Conservation (phyloP, 768 basidiomycete species). For the Tephrocybe rancida region DNA sequence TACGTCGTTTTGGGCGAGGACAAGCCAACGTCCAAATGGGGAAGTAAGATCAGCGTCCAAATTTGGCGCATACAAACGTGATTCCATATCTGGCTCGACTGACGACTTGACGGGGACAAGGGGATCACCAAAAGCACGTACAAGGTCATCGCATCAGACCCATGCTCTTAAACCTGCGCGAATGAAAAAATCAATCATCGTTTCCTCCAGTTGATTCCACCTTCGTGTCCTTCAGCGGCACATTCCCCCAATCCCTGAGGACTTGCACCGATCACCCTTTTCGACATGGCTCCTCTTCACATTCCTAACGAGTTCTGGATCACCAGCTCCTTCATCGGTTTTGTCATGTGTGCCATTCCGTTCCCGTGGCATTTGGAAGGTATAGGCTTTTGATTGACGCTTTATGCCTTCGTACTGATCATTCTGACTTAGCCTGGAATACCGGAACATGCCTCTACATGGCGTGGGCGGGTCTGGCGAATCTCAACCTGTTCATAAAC, state of each 20-base stretch:
- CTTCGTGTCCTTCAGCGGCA: slow-evolving; percentile 30
- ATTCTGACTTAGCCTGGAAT: slow-evolving; percentile 15
- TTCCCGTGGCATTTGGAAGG: slow-evolving; percentile 73
- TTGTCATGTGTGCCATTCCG: slow-evolving; percentile 60
- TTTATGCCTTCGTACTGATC: background rate
- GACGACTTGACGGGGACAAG: slow-evolving; percentile 35
- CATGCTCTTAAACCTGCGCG: slow-evolving; percentile 39
- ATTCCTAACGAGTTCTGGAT: slow-evolving; percentile 46
- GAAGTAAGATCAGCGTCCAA: slow-evolving; percentile 18
- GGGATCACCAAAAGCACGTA: slow-evolving; percentile 45
- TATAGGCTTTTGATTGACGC: slow-evolving; percentile 12
- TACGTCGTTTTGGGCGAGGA: slow-evolving; percentile 21
- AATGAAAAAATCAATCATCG: slow-evolving; percentile 13
- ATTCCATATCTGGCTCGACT: slow-evolving; percentile 23
- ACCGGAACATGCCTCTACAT: slow-evolving; percentile 70
- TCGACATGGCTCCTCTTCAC: slow-evolving; percentile 21
- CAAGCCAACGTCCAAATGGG: slow-evolving; percentile 37
- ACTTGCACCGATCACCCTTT: slow-evolving; percentile 11
- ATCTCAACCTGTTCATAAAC: slow-evolving; percentile 66
- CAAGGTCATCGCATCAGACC: slow-evolving; percentile 34
- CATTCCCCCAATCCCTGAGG: slow-evolving; percentile 19
- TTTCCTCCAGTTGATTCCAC: slow-evolving; percentile 33
- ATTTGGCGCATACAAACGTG: slow-evolving; percentile 24
- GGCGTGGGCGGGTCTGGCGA: slow-evolving; percentile 60
- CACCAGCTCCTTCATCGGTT: slow-evolving; percentile 57